Evolutionary conservation across 106 monocot genomes (phyloP).

Genomic region (Dendrobium nobile): DNA sequence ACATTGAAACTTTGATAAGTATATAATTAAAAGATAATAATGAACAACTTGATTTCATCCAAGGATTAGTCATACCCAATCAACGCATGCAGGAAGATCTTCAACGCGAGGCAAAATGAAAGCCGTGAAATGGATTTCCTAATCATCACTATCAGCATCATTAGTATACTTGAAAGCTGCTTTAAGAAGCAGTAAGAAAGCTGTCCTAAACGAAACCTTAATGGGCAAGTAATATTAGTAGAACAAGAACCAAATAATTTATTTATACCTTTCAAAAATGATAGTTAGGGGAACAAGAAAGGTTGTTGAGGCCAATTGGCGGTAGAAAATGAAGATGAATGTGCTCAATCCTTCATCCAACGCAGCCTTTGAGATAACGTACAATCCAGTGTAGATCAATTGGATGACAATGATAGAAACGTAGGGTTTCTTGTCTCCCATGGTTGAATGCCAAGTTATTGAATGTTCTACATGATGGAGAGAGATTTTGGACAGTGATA

Average conservation of each 20-base stretch:
- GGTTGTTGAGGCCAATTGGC: slow-evolving; percentile 43
- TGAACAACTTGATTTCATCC: neutral
- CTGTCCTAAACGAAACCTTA: neutral
- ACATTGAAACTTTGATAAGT: too few species aligned
- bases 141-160: neutral
- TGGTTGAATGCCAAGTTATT: neutral
- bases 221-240: neutral
- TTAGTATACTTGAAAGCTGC: neutral
- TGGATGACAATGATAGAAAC: slow-evolving; percentile 41
- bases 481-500: too few species aligned
- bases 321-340: slow-evolving; percentile 61
- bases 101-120: slow-evolving; percentile 25
- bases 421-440: slow-evolving; percentile 40
- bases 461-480: too few species aligned
- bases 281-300: slow-evolving; percentile 44
- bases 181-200: too few species aligned
- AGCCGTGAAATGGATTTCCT: neutral
- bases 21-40: too few species aligned
- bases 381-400: slow-evolving; percentile 45
- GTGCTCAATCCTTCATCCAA: slow-evolving; percentile 50
- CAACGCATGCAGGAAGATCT: slow-evolving; percentile 47
- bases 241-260: neutral
- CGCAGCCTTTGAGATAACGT: slow-evolving; percentile 59
- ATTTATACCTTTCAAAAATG: slow-evolving; percentile 36
- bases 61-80: slow-evolving; percentile 29